These are phyloP conservation scores for Toxicodendron radicans DNA, from an alignment of 345 rosid genomes.

Conservation along the genomic window DNA sequence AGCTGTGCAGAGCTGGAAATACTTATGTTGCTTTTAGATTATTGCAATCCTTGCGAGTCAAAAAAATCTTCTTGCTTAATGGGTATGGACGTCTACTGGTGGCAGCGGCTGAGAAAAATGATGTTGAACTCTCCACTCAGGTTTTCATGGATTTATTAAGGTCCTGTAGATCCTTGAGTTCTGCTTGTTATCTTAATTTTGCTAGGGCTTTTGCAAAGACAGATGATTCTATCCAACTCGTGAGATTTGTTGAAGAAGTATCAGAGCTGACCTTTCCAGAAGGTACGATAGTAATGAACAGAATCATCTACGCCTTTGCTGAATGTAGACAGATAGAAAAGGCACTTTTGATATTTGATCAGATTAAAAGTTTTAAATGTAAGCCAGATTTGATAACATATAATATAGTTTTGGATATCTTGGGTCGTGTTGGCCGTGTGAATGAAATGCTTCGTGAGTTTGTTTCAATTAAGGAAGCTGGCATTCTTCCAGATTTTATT, in stretches of 20 bases:
- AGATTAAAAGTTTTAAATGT: constrained; percentile 44
- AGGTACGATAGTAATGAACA: constrained; percentile 47
- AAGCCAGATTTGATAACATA: constrained; percentile 70
- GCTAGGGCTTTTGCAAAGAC: constrained; percentile 56
- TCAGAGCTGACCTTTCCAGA: constrained; percentile 41
- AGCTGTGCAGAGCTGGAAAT: constrained; percentile 50
- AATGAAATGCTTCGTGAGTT: constrained; percentile 59
- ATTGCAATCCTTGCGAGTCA: constrained; percentile 39
- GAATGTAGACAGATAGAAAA: constrained; percentile 67
- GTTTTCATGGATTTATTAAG: constrained; percentile 47
- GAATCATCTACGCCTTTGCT: constrained; percentile 61
- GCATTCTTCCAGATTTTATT: constrained; percentile 51
- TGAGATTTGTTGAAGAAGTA: constrained; percentile 52
- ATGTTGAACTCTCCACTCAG: constrained; percentile 33
- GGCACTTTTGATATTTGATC: constrained; percentile 55
- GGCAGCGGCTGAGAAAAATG: constrained; percentile 37
- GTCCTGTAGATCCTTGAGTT: constrained; percentile 46
- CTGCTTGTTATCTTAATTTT: constrained; percentile 47
- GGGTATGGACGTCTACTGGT: constrained; percentile 44
- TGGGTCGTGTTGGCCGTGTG: constrained; percentile 60
- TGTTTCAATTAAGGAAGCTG: constrained; percentile 62
- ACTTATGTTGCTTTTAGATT: constrained; percentile 47
- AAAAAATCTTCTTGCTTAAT: constrained; percentile 35
- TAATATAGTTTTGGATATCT: constrained; percentile 65
- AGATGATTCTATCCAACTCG: constrained; percentile 37